phyloP scores from a whole-genome alignment of 352 stramenopile genomes.

The Phytophthora gonapodyides region DNA sequence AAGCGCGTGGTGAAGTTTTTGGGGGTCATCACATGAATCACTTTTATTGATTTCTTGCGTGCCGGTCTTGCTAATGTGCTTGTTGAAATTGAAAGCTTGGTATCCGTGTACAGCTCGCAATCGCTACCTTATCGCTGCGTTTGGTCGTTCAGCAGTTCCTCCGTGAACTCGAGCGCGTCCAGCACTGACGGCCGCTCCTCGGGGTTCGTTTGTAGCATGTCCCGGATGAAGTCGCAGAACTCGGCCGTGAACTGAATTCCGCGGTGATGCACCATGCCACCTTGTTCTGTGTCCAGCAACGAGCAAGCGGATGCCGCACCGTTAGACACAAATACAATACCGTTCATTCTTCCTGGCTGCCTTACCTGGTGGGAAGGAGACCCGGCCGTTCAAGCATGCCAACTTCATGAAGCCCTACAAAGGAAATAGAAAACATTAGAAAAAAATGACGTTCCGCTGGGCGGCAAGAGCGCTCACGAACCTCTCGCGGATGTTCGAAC shows the following conservation, averaged over 20 bases:
- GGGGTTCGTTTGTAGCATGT: constrained; percentile 86
- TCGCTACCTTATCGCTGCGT: constrained; percentile 46
- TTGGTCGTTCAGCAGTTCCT: constrained; percentile 76
- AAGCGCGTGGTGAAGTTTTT: constrained; percentile 19
- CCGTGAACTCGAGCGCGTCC: constrained; percentile 82
- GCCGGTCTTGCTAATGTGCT: neutral
- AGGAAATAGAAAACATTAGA: constrained; percentile 10
- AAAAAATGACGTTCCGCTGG: neutral
- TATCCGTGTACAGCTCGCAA: neutral
- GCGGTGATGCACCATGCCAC: constrained; percentile 61
- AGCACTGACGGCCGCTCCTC: constrained; percentile 79
- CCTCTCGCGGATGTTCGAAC: constrained; percentile 79
- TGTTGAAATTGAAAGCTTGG: constrained; percentile 14
- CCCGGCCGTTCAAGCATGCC: constrained; percentile 76
- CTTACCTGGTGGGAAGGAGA: constrained; percentile 72
- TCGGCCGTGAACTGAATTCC: constrained; percentile 72
- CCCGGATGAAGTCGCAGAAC: constrained; percentile 88
- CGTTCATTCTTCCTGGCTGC: too few species aligned
- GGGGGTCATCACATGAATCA: constrained; percentile 23
- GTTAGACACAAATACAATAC: neutral
- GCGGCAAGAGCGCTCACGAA: constrained; percentile 11
- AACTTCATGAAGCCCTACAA: constrained; percentile 83
- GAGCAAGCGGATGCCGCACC: neutral
- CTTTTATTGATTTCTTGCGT: constrained; percentile 28
- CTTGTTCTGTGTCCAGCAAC: constrained; percentile 50